Evolutionary conservation across 2,329 filamentous ascomycete genomes (phyloP).

Genomic region (Neonectria coccinea): DNA sequence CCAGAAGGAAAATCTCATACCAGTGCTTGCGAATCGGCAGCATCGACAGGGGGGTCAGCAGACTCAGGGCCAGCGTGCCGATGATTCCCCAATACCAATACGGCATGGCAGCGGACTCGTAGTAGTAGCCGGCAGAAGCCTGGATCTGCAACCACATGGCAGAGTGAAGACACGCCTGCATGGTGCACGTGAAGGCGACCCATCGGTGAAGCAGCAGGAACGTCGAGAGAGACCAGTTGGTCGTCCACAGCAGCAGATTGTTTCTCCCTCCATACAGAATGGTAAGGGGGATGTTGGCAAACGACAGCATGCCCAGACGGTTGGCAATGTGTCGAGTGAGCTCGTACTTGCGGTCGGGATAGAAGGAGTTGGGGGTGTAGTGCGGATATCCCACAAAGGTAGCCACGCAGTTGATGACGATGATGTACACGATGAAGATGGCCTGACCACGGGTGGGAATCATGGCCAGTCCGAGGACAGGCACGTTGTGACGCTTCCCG

Average conservation of each 20-base stretch:
- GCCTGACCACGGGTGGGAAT: slow-evolving; percentile 57
- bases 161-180: slow-evolving; percentile 61
- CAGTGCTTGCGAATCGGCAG: slow-evolving; percentile 52
- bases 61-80: slow-evolving; percentile 50
- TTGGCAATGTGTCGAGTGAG: slow-evolving; percentile 52
- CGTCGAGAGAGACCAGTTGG: slow-evolving; percentile 62
- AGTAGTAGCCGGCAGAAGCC: slow-evolving; percentile 44
- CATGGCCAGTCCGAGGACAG: slow-evolving; percentile 42
- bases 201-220: slow-evolving; percentile 63
- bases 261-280: slow-evolving; percentile 61
- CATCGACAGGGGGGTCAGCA: slow-evolving; percentile 50
- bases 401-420: slow-evolving; percentile 53
- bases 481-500: slow-evolving; percentile 42
- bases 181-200: slow-evolving; percentile 57
- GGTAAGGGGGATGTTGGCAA: slow-evolving; percentile 55
- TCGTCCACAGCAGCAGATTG: slow-evolving; percentile 60
- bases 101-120: slow-evolving; percentile 37
- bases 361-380: slow-evolving; percentile 47
- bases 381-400: slow-evolving; percentile 46
- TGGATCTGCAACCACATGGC: slow-evolving; percentile 55
- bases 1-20: slow-evolving; percentile 59
- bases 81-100: slow-evolving; percentile 61
- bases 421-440: slow-evolving; percentile 56
- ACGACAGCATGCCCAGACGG: slow-evolving; percentile 55
- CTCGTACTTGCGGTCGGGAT: slow-evolving; percentile 37